These are phyloP conservation scores for Orbilia oligospora DNA, from an alignment of 2,329 filamentous ascomycete species.

Conservation along the genomic window DNA sequence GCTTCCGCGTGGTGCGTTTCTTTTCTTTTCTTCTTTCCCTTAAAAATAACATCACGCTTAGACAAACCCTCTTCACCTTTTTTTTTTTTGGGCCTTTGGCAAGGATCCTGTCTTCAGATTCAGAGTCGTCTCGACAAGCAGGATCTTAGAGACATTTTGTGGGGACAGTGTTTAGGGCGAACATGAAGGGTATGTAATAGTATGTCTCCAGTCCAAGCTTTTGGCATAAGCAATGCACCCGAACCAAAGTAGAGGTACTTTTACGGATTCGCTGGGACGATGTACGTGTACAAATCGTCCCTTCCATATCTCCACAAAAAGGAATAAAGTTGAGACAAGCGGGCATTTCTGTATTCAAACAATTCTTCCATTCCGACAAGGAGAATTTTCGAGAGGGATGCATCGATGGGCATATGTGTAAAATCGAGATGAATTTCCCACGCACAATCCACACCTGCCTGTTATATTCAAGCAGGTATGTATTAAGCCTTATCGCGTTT, in stretches of 20 bases:
- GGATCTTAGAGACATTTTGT: slow-evolving; percentile 40
- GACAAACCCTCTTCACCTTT: slow-evolving; percentile 1
- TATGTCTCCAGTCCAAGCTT: slow-evolving; percentile 42
- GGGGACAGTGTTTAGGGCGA: slow-evolving; percentile 47
- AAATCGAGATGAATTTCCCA: slow-evolving; percentile 20
- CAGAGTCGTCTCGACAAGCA: slow-evolving; percentile 37
- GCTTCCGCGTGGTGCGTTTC: slow-evolving; percentile 42
- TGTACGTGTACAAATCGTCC: slow-evolving; percentile 22
- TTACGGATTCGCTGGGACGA: neutral
- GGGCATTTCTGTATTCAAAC: slow-evolving; percentile 47
- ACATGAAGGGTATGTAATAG: slow-evolving; percentile 8
- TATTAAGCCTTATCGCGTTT: slow-evolving; percentile 44
- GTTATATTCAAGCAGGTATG: slow-evolving; percentile 14
- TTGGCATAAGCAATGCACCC: slow-evolving; percentile 22
- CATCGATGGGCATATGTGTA: slow-evolving; percentile 6
- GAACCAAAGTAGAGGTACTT: slow-evolving; percentile 24
- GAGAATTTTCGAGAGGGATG: slow-evolving; percentile 41
- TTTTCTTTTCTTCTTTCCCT: slow-evolving; percentile 15
- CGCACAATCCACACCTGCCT: slow-evolving; percentile 14
- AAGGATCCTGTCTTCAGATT: slow-evolving; percentile 28
- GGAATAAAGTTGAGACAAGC: slow-evolving; percentile 46
- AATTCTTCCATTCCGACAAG: slow-evolving; percentile 50
- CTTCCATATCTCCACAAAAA: slow-evolving; percentile 39
- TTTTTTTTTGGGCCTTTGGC: slow-evolving; percentile 9
- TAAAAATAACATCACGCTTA: slow-evolving; percentile 29